Percentiles rank a stretch among this genome's conserved stretches.
Evolutionary conservation across 352 stramenopile species (phyloP).

Genomic region (Phytophthora foliorum): DNA sequence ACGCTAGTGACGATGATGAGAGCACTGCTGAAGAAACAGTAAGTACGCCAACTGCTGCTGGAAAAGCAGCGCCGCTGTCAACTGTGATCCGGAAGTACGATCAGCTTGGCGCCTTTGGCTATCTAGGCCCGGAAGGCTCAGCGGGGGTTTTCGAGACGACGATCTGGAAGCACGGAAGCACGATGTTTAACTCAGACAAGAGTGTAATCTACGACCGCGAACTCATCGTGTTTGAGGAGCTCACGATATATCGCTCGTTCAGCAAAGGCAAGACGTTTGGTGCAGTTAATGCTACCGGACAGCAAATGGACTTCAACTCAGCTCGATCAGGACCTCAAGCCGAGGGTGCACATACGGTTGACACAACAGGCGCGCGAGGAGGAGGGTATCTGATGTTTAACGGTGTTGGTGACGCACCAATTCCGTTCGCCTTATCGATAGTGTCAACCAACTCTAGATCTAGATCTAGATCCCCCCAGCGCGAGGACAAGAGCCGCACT

Average conservation of each 20-base stretch:
- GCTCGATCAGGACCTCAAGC: constrained; percentile 40
- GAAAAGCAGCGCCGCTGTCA: constrained; percentile 23
- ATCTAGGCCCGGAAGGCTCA: constrained; percentile 81
- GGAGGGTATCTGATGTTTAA: constrained; percentile 92
- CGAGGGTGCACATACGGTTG: constrained; percentile 52
- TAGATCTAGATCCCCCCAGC: constrained; percentile 15
- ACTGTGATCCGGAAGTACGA: constrained; percentile 82
- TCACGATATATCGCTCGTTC: constrained; percentile 87
- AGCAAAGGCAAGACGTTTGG: constrained; percentile 65
- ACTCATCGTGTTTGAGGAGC: constrained; percentile 79
- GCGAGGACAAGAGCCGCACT: constrained; percentile 14
- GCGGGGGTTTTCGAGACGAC: constrained; percentile 83
- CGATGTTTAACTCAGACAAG: constrained; percentile 86
- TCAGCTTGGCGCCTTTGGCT: constrained; percentile 79
- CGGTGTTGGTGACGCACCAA: constrained; percentile 81
- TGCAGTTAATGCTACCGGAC: constrained; percentile 28
- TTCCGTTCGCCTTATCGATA: constrained; percentile 81
- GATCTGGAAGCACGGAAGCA: constrained; percentile 86
- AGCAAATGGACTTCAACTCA: constrained; percentile 62
- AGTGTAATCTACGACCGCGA: constrained; percentile 83
- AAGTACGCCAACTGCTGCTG: constrained; percentile 11
- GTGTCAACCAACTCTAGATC: constrained; percentile 37
- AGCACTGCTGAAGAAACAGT: constrained; percentile 20
- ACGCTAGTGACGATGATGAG: constrained; percentile 22
- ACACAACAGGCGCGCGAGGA: constrained; percentile 55